Evolutionary conservation across 2,329 filamentous ascomycete genomes (phyloP), one percentile per base, ranked within the genome.

Genomic region (Diaporthe vexans): DNA sequence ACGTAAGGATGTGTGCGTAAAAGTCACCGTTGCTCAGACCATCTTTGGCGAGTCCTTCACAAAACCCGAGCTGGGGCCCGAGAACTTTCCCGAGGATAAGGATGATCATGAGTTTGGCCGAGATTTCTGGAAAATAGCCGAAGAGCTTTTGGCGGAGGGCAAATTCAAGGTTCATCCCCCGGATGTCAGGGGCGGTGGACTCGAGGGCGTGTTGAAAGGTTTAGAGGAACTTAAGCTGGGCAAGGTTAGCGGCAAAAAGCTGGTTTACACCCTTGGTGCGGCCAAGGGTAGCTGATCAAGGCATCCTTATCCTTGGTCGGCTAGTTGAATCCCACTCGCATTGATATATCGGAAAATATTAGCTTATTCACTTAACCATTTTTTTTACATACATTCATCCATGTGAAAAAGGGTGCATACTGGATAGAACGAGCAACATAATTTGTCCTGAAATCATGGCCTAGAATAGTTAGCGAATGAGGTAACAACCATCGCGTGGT

Each of bases 41-140:
- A 48, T 65, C 61, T 48, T 46, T 35, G 61, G 61, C 33, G 19
- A 46, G 17, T 35, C 29, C 40, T 29, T 35, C 35, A 46, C 15
- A 35, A 40, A 43, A 43, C 61, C 61, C 17, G 61, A 35, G 17
- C 61, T 43, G 24, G 35, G 24, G 24, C 24, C 29, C 17, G 24
- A 19, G 24, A 26, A 65, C 9, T 51, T 51, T 51, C 48, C 48
- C 35, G 61, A 6, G 29, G 40, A 48, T n/a, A 9, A 4, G 4
- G 82, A 85, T 69, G 84, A 88, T 15, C 19, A 43, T 26, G 61
- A 35, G 13, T 65, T 65, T 26, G 61, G 61, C 19, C 24, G n/a
- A 46, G 35, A 2, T 13, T 65, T 29, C 35, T 65, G 35, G 24
- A 21, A 26, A 21, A 46, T 43, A 15, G n/a, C 43, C 24, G 19